Percentiles rank a stretch among this genome's conserved stretches.
Evolutionary conservation across 768 basidiomycete genomes (phyloP).

Genomic region (Kwoniella dendrophila): DNA sequence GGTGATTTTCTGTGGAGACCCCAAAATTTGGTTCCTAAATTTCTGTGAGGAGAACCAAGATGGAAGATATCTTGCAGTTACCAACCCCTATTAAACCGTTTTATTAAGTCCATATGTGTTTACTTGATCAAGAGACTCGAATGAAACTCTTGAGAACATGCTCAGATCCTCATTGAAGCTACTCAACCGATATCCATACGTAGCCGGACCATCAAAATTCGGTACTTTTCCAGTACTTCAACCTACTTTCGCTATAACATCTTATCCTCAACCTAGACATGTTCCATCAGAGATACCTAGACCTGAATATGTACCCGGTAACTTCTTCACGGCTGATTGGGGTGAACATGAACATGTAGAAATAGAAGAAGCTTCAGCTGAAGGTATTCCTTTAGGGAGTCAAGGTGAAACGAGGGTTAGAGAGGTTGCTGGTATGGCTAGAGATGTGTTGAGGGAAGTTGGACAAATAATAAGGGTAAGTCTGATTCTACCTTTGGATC

Average conservation of each 20-base stretch:
- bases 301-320: slow-evolving; percentile 63
- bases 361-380: neutral
- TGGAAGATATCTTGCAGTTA: too few relatives aligned
- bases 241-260: slow-evolving; percentile 28
- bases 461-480: slow-evolving; percentile 60
- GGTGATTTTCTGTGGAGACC: neutral
- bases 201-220: slow-evolving; percentile 27
- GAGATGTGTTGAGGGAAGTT: slow-evolving; percentile 64
- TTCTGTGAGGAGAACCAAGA: neutral
- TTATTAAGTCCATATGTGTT: too few relatives aligned
- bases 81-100: too few relatives aligned
- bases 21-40: slow-evolving; percentile 2
- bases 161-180: neutral
- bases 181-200: neutral
- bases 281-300: slow-evolving; percentile 65
- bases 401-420: slow-evolving; percentile 63
- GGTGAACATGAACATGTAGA: slow-evolving; percentile 31
- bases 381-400: slow-evolving; percentile 29
- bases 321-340: slow-evolving; percentile 48
- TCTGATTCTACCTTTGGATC: neutral
- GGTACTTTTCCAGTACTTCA: slow-evolving; percentile 37
- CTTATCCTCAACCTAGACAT: slow-evolving; percentile 35
- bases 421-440: slow-evolving; percentile 64
- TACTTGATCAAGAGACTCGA: too few relatives aligned
- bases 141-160: neutral